Base-by-base conservation (phyloP, 257 asterid species). In the Linderniella brevidens region DNA sequence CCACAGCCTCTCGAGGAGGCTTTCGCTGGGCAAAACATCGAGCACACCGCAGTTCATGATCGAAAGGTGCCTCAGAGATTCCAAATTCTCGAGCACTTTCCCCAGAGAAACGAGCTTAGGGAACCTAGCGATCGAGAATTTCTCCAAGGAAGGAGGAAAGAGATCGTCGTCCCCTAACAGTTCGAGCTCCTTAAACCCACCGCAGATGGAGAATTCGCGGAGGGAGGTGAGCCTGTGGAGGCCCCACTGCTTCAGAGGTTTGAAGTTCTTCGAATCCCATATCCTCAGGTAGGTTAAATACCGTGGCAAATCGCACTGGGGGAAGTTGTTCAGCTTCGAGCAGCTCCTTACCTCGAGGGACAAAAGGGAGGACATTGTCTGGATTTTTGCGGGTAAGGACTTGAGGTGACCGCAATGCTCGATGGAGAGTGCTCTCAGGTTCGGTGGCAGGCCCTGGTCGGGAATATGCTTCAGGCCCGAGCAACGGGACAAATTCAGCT, bases 321-420 rank as follows among this genome's bases (percentile, higher is more conserved):
- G 84, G 41, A 80, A 77, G 39, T 37, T 54, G 45, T 72, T 71
- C 13, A 80, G 84, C 68, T 72, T 74, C 54, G 76, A 81, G 48
- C 87, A 80, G 50, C 81, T 68, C 49, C 71, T 63, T 38, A 80
- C 52, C 73, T 72, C 86, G 13, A 80, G 68, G 8, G 87, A 74
- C 37, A 55, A 62, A 14, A 80, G 73, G 37, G 72, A 67, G 36
- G 49, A 61, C 70, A 70, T 70, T 66, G 15, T 53, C 20, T 58
- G 64, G 9, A 69, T 55, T 56, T 48, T 70, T n/a, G 35, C 9
- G 0, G 78, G 82, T 61, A 76, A 61, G 25, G 85, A 69, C 65
- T 62, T 79, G 42, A 79, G 71, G 32, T 58, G 66, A 19, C 64
- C 53, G 60, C 92, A 79, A 32, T 67, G 64, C 44, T 75, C 92